Base-by-base conservation (phyloP, 1,139 yeast species). In the Zygoascus meyerae region DNA sequence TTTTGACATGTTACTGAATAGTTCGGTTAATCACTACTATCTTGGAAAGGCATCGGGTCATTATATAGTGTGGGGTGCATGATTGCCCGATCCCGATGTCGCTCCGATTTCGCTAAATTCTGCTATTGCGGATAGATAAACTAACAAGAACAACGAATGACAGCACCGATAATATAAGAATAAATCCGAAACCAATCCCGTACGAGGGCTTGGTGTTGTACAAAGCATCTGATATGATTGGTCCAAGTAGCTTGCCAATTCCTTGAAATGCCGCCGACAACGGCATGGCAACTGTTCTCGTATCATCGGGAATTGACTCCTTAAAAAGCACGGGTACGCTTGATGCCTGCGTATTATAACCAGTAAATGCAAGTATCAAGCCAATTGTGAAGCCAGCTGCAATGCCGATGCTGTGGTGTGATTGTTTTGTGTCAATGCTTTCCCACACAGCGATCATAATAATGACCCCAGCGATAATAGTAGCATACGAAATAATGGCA, bases 1-100 rank as follows among this genome's bases (percentile, higher is more conserved):
- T 26, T 46, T 44, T 26, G 47, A 42, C 45, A 42, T 42, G 8
- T 28, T 29, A 26, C 10, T 17, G 15, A n/a, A 10, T n/a, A 14
- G 16, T 17, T 7, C 7, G 7, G 26, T 11, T 4, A 30, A 30
- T 30, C 10, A 8, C 5, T 30, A 4, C 10, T 30, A 8, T 11
- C 5, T 11, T 11, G 6, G 6, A 33, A 6, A 7, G 12, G 35
- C 15, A 8, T 9, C 17, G 35, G 14, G 9, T 12, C 9, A 33
- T 34, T 14, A 34, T 34, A 34, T 32, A 34, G 17, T n/a, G n/a
- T n/a, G n/a, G n/a, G n/a, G n/a, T n/a, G n/a, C n/a, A n/a, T n/a
- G n/a, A n/a, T 8, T 18, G n/a, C 21, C 9, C 21, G 36, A 14
- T 15, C 21, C 36, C 36, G 36, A 17, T 15, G 15, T 11, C 36